Percentiles rank a stretch among this genome's conserved stretches.
phyloP scores from a whole-genome alignment of 164 flowering plant species.

The Tinospora cordifolia region DNA sequence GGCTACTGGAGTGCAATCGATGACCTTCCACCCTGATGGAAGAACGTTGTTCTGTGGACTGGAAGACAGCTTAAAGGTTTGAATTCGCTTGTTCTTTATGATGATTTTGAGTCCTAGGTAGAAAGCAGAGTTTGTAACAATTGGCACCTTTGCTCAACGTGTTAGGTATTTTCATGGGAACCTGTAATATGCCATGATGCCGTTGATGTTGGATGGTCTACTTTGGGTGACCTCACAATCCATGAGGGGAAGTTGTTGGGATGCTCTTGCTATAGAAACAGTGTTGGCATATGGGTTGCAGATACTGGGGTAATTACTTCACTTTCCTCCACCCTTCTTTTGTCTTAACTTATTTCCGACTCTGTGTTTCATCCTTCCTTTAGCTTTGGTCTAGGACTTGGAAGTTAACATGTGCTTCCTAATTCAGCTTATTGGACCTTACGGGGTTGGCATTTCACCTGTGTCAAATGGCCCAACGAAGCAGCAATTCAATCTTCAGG shows the following conservation, averaged over 20 bases:
- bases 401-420: slow-evolving; percentile 4
- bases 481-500: slow-evolving; percentile 25
- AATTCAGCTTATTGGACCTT: slow-evolving; percentile 53
- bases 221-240: slow-evolving; percentile 65
- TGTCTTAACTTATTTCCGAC: neutral
- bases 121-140: neutral
- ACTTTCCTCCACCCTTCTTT: neutral
- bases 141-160: slow-evolving; percentile 2
- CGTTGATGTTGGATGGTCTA: slow-evolving; percentile 84
- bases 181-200: slow-evolving; percentile 76
- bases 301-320: slow-evolving; percentile 50
- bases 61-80: slow-evolving; percentile 72
- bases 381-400: neutral
- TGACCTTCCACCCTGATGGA: slow-evolving; percentile 83
- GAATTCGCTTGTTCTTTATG: slow-evolving; percentile 3
- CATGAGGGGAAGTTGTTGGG: slow-evolving; percentile 72
- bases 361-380: neutral
- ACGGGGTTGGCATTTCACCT: slow-evolving; percentile 33
- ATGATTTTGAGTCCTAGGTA: neutral
- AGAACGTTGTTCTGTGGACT: slow-evolving; percentile 72
- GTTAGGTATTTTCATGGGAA: slow-evolving; percentile 87
- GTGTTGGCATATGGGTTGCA: slow-evolving; percentile 78
- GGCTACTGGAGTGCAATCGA: slow-evolving; percentile 70
- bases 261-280: slow-evolving; percentile 59
- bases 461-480: slow-evolving; percentile 25